Evolutionary conservation across 2,329 filamentous ascomycete species (phyloP), one percentile per base, ranked within the genome.

Genomic region (Aspergillus sojae): DNA sequence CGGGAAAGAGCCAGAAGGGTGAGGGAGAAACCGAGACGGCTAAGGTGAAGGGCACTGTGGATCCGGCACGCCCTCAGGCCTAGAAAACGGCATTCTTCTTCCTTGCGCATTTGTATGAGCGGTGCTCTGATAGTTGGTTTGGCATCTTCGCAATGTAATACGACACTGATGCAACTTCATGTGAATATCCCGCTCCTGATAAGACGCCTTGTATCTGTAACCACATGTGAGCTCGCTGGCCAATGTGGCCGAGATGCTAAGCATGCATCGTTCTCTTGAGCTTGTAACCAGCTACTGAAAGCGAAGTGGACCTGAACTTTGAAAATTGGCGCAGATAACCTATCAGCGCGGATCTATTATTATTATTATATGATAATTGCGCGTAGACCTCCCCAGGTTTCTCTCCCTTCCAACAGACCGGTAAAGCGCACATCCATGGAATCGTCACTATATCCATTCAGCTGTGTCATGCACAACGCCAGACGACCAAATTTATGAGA

Each of bases 1-100:
- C 78, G 6, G 78, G 79, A 41, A 84, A 84, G 78, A 85, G 81
- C 72, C 83, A 82, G 71, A 88, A 88, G 79, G 76, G 79, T n/a
- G 85, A 88, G 75, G 86, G 85, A 34, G 75, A 78, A 57, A 81
- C 82, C 34, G 85, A 88, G 55, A 82, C 84, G 12, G 83, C 85
- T 26, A 88, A 88, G 73, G 66, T 80, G 30, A 82, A 83, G 72
- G 83, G 83, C 36, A 82, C 83, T 12, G 76, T 85, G 57, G 77
- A 81, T 43, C 72, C 76, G 6, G 67, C 69, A 62, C 70, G 77
- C 53, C 72, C 74, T n/a, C 64, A 68, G 48, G 34, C 46, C 21
- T 57, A 50, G 41, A 21, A 59, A 23, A 26, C 26, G 34, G 45
- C 34, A 26, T n/a, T n/a, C 41, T 36, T 32, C 6, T 16, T n/a